Conservation (phyloP, 352 stramenopile genomes). For the Globisporangium yorkense region DNA sequence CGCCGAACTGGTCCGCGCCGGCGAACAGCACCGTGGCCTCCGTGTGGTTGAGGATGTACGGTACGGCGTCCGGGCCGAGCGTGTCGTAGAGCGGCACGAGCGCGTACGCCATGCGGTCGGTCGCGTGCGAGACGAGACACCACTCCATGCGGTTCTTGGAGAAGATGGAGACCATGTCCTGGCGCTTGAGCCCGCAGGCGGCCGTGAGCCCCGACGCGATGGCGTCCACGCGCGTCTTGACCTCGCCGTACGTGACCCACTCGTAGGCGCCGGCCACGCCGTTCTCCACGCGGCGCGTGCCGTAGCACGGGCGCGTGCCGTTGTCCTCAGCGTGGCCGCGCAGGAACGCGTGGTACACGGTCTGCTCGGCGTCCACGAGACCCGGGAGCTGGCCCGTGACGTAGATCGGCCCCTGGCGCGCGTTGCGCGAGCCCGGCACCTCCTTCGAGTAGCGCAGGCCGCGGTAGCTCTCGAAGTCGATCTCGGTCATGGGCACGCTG, state of each 20-base stretch:
- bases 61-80: constrained; percentile 58
- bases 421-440: constrained; percentile 17
- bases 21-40: constrained; percentile 54
- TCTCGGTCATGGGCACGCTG: constrained; percentile 37
- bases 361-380: constrained; percentile 10
- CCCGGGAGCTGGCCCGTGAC: constrained; percentile 5
- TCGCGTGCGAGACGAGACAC: constrained; percentile 45
- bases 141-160: constrained; percentile 71
- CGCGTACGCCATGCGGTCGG: constrained; percentile 56
- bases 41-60: constrained; percentile 73
- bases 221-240: constrained; percentile 30
- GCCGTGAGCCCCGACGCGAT: constrained; percentile 33
- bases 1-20: constrained; percentile 44
- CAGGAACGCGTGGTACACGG: constrained; percentile 19
- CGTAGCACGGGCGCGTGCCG: constrained; percentile 27
- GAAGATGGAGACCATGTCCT: constrained; percentile 56
- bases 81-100: constrained; percentile 80
- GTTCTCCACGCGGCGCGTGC: constrained; percentile 36
- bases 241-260: constrained; percentile 54
- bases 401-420: constrained; percentile 17
- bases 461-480: constrained; percentile 38
- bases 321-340: constrained; percentile 5
- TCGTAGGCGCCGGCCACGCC: constrained; percentile 37
- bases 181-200: constrained; percentile 29
- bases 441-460: constrained; percentile 22